These are phyloP conservation scores for Alternaria longipes DNA, from an alignment of 2,329 filamentous ascomycete species.

Conservation along the genomic window DNA sequence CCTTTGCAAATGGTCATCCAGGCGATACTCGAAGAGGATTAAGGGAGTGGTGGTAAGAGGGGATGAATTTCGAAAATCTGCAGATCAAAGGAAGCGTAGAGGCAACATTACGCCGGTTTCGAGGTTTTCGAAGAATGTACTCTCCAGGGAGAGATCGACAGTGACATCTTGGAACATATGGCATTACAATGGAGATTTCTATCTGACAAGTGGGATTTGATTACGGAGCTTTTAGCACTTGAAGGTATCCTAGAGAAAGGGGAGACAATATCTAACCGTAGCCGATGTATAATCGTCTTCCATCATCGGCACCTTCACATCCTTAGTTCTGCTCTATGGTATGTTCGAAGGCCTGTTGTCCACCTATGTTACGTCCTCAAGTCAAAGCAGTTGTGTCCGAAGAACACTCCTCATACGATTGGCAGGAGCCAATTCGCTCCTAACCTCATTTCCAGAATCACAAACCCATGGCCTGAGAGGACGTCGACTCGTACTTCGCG, in stretches of 20 bases:
- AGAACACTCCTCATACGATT: not conserved
- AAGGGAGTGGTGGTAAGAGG: not conserved
- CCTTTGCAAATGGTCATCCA: not conserved
- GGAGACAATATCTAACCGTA: not conserved
- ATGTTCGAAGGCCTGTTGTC: not conserved
- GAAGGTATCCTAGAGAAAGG: not conserved
- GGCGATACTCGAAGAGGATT: not conserved
- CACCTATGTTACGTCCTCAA: not conserved
- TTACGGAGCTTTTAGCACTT: not conserved
- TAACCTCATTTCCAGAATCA: not conserved
- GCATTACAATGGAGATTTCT: not conserved
- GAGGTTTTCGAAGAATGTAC: not conserved
- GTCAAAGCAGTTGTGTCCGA: not conserved
- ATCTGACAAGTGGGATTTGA: too few species aligned
- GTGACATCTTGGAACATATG: not conserved
- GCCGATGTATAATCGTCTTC: not conserved
- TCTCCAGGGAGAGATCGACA: not conserved
- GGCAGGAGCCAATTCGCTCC: not conserved
- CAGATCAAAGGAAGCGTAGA: not conserved
- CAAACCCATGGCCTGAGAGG: not conserved
- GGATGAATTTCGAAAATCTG: not conserved
- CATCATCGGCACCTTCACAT: not conserved
- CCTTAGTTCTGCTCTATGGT: not conserved
- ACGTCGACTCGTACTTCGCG: not conserved
- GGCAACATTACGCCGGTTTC: not conserved